phyloP scores from a whole-genome alignment of 371 early-diverging fungal species.

The Syncephalastrum sp. region DNA sequence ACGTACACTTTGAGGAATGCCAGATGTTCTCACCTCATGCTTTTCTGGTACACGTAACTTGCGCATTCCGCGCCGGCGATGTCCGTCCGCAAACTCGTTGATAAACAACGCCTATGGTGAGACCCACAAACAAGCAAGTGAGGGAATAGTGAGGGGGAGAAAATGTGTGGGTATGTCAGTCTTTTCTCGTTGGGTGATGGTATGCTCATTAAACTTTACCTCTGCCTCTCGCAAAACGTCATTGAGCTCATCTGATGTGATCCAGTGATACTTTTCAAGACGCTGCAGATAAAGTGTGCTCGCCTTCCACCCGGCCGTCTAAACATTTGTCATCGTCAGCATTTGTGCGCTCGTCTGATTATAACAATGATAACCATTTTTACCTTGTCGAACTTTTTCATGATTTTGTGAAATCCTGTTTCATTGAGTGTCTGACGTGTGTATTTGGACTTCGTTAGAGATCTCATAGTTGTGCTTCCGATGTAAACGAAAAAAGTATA shows the following conservation, averaged over 20 bases:
- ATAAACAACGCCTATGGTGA: slow-evolving; percentile 53
- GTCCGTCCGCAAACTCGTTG: slow-evolving; percentile 65
- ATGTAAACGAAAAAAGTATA: slow-evolving; percentile 13
- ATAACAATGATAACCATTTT: slow-evolving; percentile 1
- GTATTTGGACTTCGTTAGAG: neutral
- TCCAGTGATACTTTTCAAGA: slow-evolving; percentile 61
- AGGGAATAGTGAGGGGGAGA: neutral
- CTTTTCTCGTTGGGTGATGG: neutral
- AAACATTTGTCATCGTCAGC: slow-evolving; percentile 8
- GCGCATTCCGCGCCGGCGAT: slow-evolving; percentile 66
- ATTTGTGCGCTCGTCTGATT: slow-evolving; percentile 15
- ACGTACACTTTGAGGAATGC: neutral
- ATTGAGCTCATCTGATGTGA: slow-evolving; percentile 53
- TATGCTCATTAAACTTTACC: slow-evolving; percentile 19
- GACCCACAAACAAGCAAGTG: neutral
- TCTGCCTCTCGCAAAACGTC: slow-evolving; percentile 61
- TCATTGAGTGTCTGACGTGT: slow-evolving; percentile 58
- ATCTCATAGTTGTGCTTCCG: neutral
- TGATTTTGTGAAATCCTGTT: slow-evolving; percentile 73
- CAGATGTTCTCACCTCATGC: slow-evolving; percentile 15
- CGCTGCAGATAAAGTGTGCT: slow-evolving; percentile 52
- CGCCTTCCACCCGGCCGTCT: slow-evolving; percentile 53
- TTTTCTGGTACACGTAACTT: slow-evolving; percentile 62
- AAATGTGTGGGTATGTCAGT: neutral
- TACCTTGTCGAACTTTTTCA: slow-evolving; percentile 80